A percentile compares a stretch with the other conserved stretches of the same genome.
Evolutionary conservation across 2,329 filamentous ascomycete species (phyloP).

Genomic region (Xylariaceae sp.): DNA sequence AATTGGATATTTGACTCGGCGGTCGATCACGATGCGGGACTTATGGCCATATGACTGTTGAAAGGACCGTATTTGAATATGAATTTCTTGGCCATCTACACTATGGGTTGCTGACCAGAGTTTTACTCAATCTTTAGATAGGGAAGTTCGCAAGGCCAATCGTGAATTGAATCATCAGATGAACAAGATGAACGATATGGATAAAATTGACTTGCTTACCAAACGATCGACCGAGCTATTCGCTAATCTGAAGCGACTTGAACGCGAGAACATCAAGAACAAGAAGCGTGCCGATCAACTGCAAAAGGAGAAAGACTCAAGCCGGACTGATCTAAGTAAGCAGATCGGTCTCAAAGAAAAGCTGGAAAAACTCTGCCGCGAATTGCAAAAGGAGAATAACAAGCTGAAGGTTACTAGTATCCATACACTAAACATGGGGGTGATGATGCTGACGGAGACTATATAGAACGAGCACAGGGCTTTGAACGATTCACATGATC

Average conservation of each 20-base stretch:
- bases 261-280: slow-evolving; percentile 90
- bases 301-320: slow-evolving; percentile 93
- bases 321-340: slow-evolving; percentile 82
- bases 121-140: slow-evolving; percentile 23
- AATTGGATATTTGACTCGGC: background rate
- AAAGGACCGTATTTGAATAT: background rate
- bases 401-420: slow-evolving; percentile 73
- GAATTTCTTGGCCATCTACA: background rate
- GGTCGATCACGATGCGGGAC: background rate
- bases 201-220: slow-evolving; percentile 84
- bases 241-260: slow-evolving; percentile 90
- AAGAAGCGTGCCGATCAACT: slow-evolving; percentile 92
- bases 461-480: slow-evolving; percentile 84
- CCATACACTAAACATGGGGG: slow-evolving; percentile 12
- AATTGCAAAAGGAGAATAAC: slow-evolving; percentile 95
- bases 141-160: slow-evolving; percentile 62
- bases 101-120: background rate
- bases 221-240: slow-evolving; percentile 88
- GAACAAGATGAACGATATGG: slow-evolving; percentile 85
- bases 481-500: slow-evolving; percentile 77
- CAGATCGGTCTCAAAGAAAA: slow-evolving; percentile 91
- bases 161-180: slow-evolving; percentile 84
- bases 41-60: background rate
- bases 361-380: slow-evolving; percentile 89
- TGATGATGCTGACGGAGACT: slow-evolving; percentile 18